These are phyloP conservation scores for Cytospora chrysosperma DNA, from an alignment of 2,329 filamentous ascomycete genomes.

Conservation along the genomic window DNA sequence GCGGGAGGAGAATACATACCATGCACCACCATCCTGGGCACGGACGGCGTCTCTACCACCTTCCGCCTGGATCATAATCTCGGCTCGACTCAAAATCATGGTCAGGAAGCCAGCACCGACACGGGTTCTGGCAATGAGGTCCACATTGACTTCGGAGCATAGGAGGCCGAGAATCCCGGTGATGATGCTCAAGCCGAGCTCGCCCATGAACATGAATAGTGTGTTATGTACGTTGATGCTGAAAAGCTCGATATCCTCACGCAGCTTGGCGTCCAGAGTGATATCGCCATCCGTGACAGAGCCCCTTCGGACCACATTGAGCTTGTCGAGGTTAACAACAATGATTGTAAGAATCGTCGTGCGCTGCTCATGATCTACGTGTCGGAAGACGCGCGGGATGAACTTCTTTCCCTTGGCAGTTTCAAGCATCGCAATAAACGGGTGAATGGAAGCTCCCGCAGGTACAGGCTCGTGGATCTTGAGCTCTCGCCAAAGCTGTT, in stretches of 20 bases:
- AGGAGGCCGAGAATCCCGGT: slow-evolving; percentile 86
- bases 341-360: slow-evolving; percentile 96
- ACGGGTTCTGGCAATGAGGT: slow-evolving; percentile 79
- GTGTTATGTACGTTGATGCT: slow-evolving; percentile 84
- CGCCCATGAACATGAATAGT: slow-evolving; percentile 84
- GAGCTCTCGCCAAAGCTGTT: slow-evolving; percentile 78
- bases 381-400: slow-evolving; percentile 90
- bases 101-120: slow-evolving; percentile 89
- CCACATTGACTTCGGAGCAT: slow-evolving; percentile 73
- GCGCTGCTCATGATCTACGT: slow-evolving; percentile 87
- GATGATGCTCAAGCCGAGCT: slow-evolving; percentile 87
- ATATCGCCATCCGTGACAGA: slow-evolving; percentile 73
- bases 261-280: slow-evolving; percentile 68
- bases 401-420: slow-evolving; percentile 96
- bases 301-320: slow-evolving; percentile 84
- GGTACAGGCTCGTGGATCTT: slow-evolving; percentile 93
- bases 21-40: slow-evolving; percentile 38
- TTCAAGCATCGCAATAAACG: slow-evolving; percentile 93
- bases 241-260: slow-evolving; percentile 92
- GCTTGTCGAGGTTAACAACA: slow-evolving; percentile 84
- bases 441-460: slow-evolving; percentile 70
- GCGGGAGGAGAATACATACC: slow-evolving; percentile 50
- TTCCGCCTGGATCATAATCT: slow-evolving; percentile 83
- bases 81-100: slow-evolving; percentile 89
- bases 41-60: slow-evolving; percentile 47